A percentile compares a stretch with the other conserved stretches of the same genome.
Conservation (phyloP, 1,284 basidiomycete genomes). For the Irpex sp. region DNA sequence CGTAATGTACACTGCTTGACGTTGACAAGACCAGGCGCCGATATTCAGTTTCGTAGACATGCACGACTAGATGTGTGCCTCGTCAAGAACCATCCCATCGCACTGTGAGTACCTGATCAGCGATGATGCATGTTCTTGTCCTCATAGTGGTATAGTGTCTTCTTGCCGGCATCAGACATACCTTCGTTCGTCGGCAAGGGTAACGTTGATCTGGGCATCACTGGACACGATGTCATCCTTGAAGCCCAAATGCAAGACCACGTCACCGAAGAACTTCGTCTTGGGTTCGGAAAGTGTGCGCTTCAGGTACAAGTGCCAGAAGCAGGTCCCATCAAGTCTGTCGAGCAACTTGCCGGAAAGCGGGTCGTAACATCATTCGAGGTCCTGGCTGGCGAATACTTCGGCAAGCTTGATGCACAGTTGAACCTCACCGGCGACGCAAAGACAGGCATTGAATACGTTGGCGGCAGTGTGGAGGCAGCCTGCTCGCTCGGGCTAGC, state of each 20-base stretch:
- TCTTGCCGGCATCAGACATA: constrained; percentile 96
- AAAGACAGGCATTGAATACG: constrained; percentile 85
- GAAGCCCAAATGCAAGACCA: constrained; percentile 78
- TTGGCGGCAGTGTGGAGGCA: constrained; percentile 97
- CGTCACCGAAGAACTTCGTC: constrained; percentile 77
- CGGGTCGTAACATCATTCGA: constrained; percentile 95
- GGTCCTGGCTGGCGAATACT: constrained; percentile 79
- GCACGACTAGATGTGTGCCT: constrained; percentile 90
- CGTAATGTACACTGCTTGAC: background rate
- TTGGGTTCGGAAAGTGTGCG: constrained; percentile 93
- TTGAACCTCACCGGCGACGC: constrained; percentile 44
- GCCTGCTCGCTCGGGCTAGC: constrained; percentile 95
- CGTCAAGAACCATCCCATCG: constrained; percentile 89
- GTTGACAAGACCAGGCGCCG: constrained; percentile 62
- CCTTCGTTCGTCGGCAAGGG: constrained; percentile 98
- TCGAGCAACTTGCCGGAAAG: constrained; percentile 84
- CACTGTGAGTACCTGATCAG: constrained; percentile 57
- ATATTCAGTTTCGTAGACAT: constrained; percentile 92
- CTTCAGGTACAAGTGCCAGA: constrained; percentile 96
- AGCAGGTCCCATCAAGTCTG: constrained; percentile 57
- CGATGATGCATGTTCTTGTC: background rate
- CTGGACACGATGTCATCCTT: constrained; percentile 95
- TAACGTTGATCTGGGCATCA: constrained; percentile 90
- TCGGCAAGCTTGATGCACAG: constrained; percentile 64
- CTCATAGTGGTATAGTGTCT: constrained; percentile 56